Base-by-base conservation (phyloP, 1,284 basidiomycete species). In the Apiotrichum gracile region DNA sequence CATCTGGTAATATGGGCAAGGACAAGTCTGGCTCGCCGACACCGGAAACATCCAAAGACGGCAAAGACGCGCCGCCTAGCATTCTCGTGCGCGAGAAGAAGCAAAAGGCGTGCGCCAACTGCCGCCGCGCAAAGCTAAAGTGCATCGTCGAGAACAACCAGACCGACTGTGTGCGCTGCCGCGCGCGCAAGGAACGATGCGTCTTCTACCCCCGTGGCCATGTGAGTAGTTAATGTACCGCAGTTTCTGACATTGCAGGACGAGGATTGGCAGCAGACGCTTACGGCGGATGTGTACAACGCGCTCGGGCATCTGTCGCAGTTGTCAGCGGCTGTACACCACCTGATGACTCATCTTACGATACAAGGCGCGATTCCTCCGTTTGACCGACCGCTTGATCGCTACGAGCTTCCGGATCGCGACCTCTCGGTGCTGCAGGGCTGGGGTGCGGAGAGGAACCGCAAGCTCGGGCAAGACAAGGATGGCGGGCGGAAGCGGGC, bases 231-330 rank as follows among this genome's bases (percentile, higher is more conserved):
- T 5, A n/a, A n/a, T 26, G 9, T n/a, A 21, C 6, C 2, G 8
- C 12, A 7, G 14, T 5, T 14, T 10, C 43, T 46, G 16, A 35
- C 27, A 5, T 3, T 22, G 21, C 50, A 73, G 68, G 70, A 71
- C 44, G 70, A 71, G 34, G 69, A 73, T 44, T 68, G 62, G 62
- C 69, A 73, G 55, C 70, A 71, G 48, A 67, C 60, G 0, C 40
- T 73, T 38, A 62, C 60, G 5, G 34, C 54, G 12, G 70, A 71
- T 44, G 34, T 70, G 16, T 67, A 66, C 54, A 38, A 47, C 16
- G 68, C 65, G 8, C 55, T 69, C 9, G 37, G 38, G 2, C 68
- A 73, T 29, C 52, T 70, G 24, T 38, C 61, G 2, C 54, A 68
- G 25, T 52, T 73, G 4, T 67, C 68, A 0, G 42, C 52, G 0